phyloP scores from a whole-genome alignment of 495 filamentous ascomycete genomes.

The Aspergillus ellipticus region DNA sequence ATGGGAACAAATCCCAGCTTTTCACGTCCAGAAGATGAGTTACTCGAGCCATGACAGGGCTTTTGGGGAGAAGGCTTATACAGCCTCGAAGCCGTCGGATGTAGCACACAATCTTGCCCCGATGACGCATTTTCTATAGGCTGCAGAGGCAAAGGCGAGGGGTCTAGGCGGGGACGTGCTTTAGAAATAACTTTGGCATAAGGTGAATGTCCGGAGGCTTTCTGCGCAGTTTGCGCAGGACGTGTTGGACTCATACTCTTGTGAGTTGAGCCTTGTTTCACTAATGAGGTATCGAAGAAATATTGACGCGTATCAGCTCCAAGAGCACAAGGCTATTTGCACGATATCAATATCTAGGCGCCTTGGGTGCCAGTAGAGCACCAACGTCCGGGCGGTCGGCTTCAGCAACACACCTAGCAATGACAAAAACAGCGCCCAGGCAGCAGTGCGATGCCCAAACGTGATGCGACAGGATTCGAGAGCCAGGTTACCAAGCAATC shows the following conservation, averaged over 20 bases:
- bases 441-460: neutral
- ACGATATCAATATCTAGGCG: neutral
- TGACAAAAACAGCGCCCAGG: neutral
- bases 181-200: constrained; percentile 48
- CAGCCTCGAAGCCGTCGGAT: constrained; percentile 46
- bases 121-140: constrained; percentile 41
- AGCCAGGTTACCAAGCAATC: neutral
- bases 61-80: constrained; percentile 59
- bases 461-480: neutral
- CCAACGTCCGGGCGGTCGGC: neutral
- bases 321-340: neutral
- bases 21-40: constrained; percentile 29
- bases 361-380: neutral
- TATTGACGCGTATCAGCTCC: too few species aligned
- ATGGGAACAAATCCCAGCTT: constrained; percentile 58
- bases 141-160: constrained; percentile 49
- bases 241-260: constrained; percentile 62
- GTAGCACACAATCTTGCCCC: constrained; percentile 49
- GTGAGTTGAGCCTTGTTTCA: neutral
- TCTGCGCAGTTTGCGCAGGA: constrained; percentile 55
- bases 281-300: neutral
- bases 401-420: neutral
- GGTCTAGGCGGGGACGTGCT: constrained; percentile 40
- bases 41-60: constrained; percentile 41
- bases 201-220: constrained; percentile 49